These are phyloP conservation scores for Aphanocladium album DNA, from an alignment of 2,329 filamentous ascomycete species.

Conservation along the genomic window DNA sequence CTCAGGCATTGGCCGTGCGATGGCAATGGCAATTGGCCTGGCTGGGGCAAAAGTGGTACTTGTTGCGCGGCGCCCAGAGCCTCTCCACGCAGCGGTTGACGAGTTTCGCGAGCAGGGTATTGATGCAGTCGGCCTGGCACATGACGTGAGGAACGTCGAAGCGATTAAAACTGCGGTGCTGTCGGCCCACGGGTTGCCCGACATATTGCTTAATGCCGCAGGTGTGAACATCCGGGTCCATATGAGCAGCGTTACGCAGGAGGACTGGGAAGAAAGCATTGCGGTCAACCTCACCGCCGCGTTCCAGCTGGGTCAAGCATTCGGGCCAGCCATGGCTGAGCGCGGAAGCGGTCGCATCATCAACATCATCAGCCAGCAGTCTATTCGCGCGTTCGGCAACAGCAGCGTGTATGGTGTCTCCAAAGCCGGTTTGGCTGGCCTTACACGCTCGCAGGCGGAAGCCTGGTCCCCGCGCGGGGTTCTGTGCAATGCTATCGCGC, in stretches of 20 bases:
- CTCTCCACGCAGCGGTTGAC: conserved; percentile 21
- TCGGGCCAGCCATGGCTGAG: conserved; percentile 27
- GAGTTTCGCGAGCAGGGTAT: conserved; percentile 22
- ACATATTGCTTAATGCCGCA: conserved; percentile 30
- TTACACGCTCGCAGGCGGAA: conserved; percentile 30
- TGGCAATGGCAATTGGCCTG: conserved; percentile 25
- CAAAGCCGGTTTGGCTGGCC: conserved; percentile 26
- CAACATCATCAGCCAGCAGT: conserved; percentile 29
- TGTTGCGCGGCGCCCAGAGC: conserved; percentile 23
- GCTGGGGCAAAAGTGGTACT: conserved; percentile 27
- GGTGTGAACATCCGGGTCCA: conserved; percentile 26
- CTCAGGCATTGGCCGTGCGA: conserved; percentile 30
- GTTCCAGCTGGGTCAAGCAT: conserved; percentile 27
- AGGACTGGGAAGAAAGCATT: conserved; percentile 27
- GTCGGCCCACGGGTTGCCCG: conserved; percentile 20
- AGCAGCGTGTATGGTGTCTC: conserved; percentile 30
- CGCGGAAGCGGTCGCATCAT: conserved; percentile 29
- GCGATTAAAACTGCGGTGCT: conserved; percentile 19
- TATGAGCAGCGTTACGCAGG: conserved; percentile 24
- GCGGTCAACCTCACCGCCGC: conserved; percentile 30
- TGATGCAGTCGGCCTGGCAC: conserved; percentile 18
- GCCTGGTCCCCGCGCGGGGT: conserved; percentile 30
- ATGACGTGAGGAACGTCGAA: conserved; percentile 18
- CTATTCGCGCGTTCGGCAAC: conserved; percentile 27
- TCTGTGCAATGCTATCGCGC: conserved; percentile 29